Evolutionary conservation across 2,329 filamentous ascomycete species (phyloP), one percentile per base, ranked within the genome.

Genomic region (Diaporthe longicolla): DNA sequence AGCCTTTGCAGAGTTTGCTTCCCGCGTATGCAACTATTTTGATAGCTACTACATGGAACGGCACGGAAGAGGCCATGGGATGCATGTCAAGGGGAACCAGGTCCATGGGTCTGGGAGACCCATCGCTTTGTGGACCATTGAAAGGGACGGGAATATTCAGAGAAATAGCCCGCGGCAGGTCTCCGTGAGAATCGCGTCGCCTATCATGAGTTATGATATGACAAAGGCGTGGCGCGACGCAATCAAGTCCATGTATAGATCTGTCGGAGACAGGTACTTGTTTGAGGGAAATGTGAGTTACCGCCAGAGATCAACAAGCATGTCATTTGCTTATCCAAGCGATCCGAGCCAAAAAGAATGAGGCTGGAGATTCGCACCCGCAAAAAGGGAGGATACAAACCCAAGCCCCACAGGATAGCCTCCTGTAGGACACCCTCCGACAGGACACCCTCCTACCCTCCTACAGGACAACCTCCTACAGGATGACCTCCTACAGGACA

Each of bases 251-350:
- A 61, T 43, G n/a, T 43, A 26, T 5, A 24, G 3, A 32, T 43
- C 57, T 43, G 10, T 61, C 6, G 55, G 32, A 59, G 32, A 59
- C 4, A 59, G 32, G 8, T 59, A 40, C 17, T 40, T 21, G 7
- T 40, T 59, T 40, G 55, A 59, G 21, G 32, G 32, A 11, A 59
- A 59, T 24, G 55, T 59, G 11, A 59, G 55, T 59, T 11, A 40
- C 19, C 1, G 11, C 10, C 21, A 5, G 10, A 15, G 1, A 15
- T 24, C 19, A 15, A 24, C 4, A 24, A 3, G 4, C 21, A 59
- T 4, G 11, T 40, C 29, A 32, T 32, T 32, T 32, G 29, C 29
- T 32, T 32, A 32, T 32, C 29, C 29, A 6, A 32, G 29, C 29
- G 29, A 32, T 4, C 29, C 29, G 29, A 32, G 29, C 29, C 29